Conservation (phyloP, 2,329 filamentous ascomycete species). For the Dothistroma pini region DNA sequence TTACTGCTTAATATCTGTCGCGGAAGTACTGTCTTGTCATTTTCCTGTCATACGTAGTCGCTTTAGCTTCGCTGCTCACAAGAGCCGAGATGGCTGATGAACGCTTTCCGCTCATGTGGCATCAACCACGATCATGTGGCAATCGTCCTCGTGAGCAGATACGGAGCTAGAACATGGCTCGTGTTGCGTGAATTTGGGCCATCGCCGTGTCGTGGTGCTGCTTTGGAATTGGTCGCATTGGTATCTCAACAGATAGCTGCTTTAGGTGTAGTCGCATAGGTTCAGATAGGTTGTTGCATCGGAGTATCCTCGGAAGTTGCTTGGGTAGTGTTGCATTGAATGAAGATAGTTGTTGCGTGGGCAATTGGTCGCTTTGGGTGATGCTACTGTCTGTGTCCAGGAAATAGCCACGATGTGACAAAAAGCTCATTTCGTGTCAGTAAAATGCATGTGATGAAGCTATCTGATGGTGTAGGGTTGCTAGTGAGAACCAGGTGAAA, state of each 20-base stretch:
- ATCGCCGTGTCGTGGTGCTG: background rate
- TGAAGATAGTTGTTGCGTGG: background rate
- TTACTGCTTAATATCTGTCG: background rate
- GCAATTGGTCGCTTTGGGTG: background rate
- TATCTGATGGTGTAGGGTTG: background rate
- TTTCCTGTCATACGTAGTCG: background rate
- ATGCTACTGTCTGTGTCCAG: background rate
- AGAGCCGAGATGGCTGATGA: background rate
- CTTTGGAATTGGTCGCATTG: background rate
- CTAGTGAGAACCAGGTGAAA: background rate
- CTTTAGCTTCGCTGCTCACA: background rate
- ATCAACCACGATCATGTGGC: no score
- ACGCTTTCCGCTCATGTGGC: background rate
- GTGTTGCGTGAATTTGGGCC: background rate
- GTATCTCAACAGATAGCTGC: background rate
- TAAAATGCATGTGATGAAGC: background rate
- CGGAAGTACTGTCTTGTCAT: background rate
- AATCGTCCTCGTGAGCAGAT: background rate
- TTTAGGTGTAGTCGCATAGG: constrained; percentile 1
- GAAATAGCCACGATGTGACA: background rate
- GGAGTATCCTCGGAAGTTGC: background rate
- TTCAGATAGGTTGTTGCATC: background rate
- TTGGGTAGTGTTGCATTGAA: background rate
- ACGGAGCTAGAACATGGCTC: background rate
- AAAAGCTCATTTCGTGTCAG: background rate